Evolutionary conservation across 495 filamentous ascomycete species (phyloP), one percentile per base, ranked within the genome.

Genomic region (Peziza echinospora): DNA sequence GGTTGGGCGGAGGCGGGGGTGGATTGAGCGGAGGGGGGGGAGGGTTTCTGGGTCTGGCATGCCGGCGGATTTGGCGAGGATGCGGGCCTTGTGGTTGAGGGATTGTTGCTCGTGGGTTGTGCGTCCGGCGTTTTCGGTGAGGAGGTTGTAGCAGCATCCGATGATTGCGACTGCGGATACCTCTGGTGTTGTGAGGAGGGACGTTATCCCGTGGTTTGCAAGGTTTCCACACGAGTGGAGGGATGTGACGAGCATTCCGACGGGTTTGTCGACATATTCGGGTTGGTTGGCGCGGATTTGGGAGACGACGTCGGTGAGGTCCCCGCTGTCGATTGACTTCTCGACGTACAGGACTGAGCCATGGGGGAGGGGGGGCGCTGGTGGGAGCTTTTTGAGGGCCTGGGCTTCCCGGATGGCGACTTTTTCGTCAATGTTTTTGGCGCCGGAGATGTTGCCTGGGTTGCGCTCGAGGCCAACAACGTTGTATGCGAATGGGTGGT

Each of bases 191-290:
- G 84, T 57, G 11, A 82, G 61, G 39, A 97, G 68, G 3, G 89
- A 89, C 5, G 82, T 78, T 37, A 97, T 75, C 2, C 82, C 89
- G 56, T 92, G 85, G 55, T 97, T 89, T n/a, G 87, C 73, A 11
- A 97, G 76, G 56, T 94, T 96, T 46, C 89, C 89, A 61, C 89
- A 97, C 17, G 86, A 93, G 60, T 97, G 89, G 42, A 97, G 80
- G 0, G 89, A 96, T 2, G 93, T 77, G 21, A 91, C 78, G 44
- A 63, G 63, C 13, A 60, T 50, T 17, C 30, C 30, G 45, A 45
- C 26, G 51, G 62, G 11, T 52, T 51, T 26, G 17, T 49, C 41
- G 11, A n/a, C 17, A 13, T 6, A 2, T 2, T 2, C 30, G 13
- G 0, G 13, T 21, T 21, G 7, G 21, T 26, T 21, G 21, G 2